phyloP scores from a whole-genome alignment of 2,329 filamentous ascomycete species.

The Tolypocladium nubicola region DNA sequence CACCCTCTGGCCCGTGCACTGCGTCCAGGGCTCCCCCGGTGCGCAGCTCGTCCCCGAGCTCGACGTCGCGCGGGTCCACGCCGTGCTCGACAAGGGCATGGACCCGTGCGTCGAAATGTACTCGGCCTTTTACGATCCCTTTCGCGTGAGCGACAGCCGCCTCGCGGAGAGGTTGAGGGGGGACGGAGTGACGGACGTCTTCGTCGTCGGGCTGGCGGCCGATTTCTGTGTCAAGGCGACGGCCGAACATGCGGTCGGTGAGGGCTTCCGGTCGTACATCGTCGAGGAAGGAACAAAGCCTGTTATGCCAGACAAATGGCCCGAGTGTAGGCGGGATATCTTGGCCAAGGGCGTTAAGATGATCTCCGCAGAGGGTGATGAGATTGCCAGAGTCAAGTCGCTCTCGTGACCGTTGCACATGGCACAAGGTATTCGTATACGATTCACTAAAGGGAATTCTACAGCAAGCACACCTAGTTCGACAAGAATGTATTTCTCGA shows the following conservation, averaged over 20 bases:
- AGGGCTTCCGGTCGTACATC: conserved; percentile 69
- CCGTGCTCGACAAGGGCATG: conserved; percentile 67
- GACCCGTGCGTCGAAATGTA: conserved; percentile 80
- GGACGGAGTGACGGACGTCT: conserved; percentile 63
- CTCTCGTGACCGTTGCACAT: background rate
- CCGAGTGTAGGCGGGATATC: conserved; percentile 41
- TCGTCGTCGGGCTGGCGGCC: conserved; percentile 72
- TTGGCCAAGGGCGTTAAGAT: conserved; percentile 49
- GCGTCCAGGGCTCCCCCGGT: conserved; percentile 64
- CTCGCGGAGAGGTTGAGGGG: conserved; percentile 48
- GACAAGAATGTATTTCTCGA: background rate
- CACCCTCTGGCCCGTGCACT: conserved; percentile 83
- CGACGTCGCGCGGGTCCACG: conserved; percentile 45
- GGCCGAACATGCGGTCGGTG: conserved; percentile 63
- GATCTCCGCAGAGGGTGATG: conserved; percentile 28
- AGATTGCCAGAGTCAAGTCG: conserved; percentile 12
- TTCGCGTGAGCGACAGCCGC: conserved; percentile 53
- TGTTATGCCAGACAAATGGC: conserved; percentile 55
- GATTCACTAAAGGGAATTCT: background rate
- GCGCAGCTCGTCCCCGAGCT: conserved; percentile 67
- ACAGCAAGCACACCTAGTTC: background rate
- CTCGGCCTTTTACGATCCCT: conserved; percentile 78
- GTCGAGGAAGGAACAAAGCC: conserved; percentile 69
- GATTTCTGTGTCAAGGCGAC: conserved; percentile 85
- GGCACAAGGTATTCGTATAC: background rate